Conservation (phyloP, 2,329 filamentous ascomycete genomes). For the Cladosporium halotolerans region DNA sequence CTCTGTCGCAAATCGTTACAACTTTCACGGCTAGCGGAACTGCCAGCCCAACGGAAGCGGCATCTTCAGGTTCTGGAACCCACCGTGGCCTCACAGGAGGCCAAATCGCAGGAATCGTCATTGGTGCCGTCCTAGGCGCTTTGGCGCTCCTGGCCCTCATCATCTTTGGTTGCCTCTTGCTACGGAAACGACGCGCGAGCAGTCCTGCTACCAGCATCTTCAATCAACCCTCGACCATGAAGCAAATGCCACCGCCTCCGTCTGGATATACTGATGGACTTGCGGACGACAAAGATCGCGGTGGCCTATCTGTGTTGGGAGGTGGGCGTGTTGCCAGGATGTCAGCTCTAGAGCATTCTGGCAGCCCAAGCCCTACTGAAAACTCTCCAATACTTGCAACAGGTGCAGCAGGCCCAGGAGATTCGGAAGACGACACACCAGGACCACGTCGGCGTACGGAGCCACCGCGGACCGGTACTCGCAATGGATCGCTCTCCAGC, state of each 20-base stretch:
- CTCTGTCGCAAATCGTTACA: conserved; percentile 52
- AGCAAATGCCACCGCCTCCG: conserved; percentile 26
- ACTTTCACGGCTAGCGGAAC: conserved; percentile 48
- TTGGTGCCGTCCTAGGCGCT: conserved; percentile 69
- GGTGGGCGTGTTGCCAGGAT: conserved; percentile 90
- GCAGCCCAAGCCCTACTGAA: conserved; percentile 40
- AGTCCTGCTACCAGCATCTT: conserved; percentile 69
- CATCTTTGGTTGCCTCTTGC: conserved; percentile 50
- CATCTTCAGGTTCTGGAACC: conserved; percentile 12
- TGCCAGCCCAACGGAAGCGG: conserved; percentile 19
- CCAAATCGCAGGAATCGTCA: conserved; percentile 81
- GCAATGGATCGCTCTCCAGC: conserved; percentile 85
- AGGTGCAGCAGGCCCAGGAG: background rate
- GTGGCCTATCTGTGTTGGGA: conserved; percentile 67
- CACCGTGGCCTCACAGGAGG: conserved; percentile 65
- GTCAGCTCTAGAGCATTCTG: conserved; percentile 80
- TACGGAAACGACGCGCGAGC: conserved; percentile 50
- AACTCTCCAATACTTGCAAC: conserved; percentile 9
- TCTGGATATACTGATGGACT: conserved; percentile 40
- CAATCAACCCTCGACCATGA: conserved; percentile 74
- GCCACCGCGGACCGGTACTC: conserved; percentile 52
- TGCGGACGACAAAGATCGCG: conserved; percentile 29
- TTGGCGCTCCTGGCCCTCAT: conserved; percentile 63
- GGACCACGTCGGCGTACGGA: conserved; percentile 32
- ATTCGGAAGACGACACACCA: background rate